These are phyloP conservation scores for Volvariella volvacea DNA, from an alignment of 1,284 basidiomycete species.

Conservation along the genomic window DNA sequence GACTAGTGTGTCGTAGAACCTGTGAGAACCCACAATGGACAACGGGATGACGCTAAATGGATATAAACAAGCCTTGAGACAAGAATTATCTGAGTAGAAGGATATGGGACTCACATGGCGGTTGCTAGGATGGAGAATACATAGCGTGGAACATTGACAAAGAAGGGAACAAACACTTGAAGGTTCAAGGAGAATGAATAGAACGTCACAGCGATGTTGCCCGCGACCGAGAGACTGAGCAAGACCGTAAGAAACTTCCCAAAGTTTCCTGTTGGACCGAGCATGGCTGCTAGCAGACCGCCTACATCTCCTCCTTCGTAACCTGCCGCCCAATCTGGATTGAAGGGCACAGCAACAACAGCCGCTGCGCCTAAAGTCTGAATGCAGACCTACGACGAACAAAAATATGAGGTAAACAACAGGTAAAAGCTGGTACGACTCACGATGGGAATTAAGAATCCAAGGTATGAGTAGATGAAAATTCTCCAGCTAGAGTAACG, in stretches of 20 bases:
- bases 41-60: conserved; percentile 42
- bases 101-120: conserved; percentile 53
- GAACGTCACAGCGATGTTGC: conserved; percentile 80
- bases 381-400: conserved; percentile 40
- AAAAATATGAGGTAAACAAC: background rate
- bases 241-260: conserved; percentile 86
- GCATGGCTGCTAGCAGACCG: conserved; percentile 72
- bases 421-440: conserved; percentile 8
- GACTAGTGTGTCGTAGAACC: conserved; percentile 57
- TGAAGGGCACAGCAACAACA: conserved; percentile 47
- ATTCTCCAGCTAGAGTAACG: conserved; percentile 46
- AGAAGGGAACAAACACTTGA: conserved; percentile 71
- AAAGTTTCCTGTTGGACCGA: conserved; percentile 64
- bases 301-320: conserved; percentile 61
- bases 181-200: conserved; percentile 82
- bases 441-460: conserved; percentile 62
- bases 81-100: background rate
- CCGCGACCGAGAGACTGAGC: conserved; percentile 73
- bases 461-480: conserved; percentile 71
- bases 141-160: conserved; percentile 72
- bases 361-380: conserved; percentile 76
- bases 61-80: background rate
- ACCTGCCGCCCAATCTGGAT: conserved; percentile 62
- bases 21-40: conserved; percentile 61
- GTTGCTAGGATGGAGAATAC: conserved; percentile 79